Conservation (phyloP, 805 yeast genomes). For the Metschnikowia aberdeeniae region DNA sequence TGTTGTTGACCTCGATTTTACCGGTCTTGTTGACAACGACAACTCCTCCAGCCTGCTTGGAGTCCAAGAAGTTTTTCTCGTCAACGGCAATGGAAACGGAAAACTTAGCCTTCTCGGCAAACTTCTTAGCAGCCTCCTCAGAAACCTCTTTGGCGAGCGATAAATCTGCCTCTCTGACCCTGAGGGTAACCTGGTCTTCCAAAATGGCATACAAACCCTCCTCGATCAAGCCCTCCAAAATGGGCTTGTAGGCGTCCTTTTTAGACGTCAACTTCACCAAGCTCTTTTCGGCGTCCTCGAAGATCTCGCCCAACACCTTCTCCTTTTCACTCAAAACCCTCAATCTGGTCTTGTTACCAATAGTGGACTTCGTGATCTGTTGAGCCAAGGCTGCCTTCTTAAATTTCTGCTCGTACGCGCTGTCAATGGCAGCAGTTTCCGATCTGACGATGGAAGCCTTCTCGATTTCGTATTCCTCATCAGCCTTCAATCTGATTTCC, state of each 20-base stretch:
- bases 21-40: constrained; percentile 66
- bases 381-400: constrained; percentile 91
- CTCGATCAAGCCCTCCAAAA: constrained; percentile 73
- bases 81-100: constrained; percentile 53
- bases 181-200: constrained; percentile 63
- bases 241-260: constrained; percentile 55
- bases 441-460: constrained; percentile 92
- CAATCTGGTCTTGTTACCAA: constrained; percentile 92
- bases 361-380: constrained; percentile 92
- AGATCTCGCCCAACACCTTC: constrained; percentile 68
- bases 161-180: constrained; percentile 64
- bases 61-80: constrained; percentile 54
- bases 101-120: constrained; percentile 57
- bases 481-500: constrained; percentile 92
- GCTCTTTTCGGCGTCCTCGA: constrained; percentile 61
- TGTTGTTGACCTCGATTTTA: constrained; percentile 85
- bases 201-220: constrained; percentile 69
- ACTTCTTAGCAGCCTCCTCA: constrained; percentile 57
- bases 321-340: constrained; percentile 82
- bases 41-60: constrained; percentile 81
- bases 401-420: constrained; percentile 70
- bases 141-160: constrained; percentile 57
- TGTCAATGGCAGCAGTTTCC: constrained; percentile 85
- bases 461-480: constrained; percentile 97
- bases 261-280: constrained; percentile 57